phyloP scores from a whole-genome alignment of 805 yeast species.

The Spathaspora gorwiae region DNA sequence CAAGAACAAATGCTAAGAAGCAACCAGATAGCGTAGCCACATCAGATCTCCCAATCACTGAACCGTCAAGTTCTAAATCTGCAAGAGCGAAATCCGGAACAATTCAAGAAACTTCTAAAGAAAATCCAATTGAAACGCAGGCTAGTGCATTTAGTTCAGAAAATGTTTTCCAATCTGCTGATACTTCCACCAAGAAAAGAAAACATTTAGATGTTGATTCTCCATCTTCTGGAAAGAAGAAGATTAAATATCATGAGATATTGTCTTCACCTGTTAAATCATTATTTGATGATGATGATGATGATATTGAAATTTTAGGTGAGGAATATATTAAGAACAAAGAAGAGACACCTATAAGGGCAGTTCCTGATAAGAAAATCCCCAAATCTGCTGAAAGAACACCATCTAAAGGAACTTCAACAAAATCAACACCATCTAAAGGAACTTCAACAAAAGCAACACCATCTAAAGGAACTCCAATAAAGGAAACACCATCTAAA shows the following conservation, averaged over 20 bases:
- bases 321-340: neutral
- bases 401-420: slow-evolving; percentile 1
- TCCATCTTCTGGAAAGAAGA: neutral
- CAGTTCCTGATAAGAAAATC: neutral
- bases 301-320: neutral
- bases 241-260: no score
- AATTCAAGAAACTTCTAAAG: no score
- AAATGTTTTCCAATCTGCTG: slow-evolving; percentile 31
- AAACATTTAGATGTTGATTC: slow-evolving; percentile 5
- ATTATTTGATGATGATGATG: slow-evolving; percentile 3
- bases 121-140: neutral
- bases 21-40: no score
- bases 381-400: no score
- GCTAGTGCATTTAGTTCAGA: slow-evolving; percentile 22
- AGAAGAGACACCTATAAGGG: neutral
- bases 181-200: slow-evolving; percentile 7
- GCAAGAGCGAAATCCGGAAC: no score
- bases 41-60: no score
- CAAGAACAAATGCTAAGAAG: no score
- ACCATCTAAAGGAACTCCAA: neutral
- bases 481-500: neutral
- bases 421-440: slow-evolving; percentile 1
- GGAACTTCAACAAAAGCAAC: slow-evolving; percentile 3
- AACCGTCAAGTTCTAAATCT: no score
- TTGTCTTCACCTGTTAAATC: slow-evolving; percentile 3